Evolutionary conservation across 345 rosid species (phyloP), one percentile per base, ranked within the genome.

Genomic region (Murraya paniculata): DNA sequence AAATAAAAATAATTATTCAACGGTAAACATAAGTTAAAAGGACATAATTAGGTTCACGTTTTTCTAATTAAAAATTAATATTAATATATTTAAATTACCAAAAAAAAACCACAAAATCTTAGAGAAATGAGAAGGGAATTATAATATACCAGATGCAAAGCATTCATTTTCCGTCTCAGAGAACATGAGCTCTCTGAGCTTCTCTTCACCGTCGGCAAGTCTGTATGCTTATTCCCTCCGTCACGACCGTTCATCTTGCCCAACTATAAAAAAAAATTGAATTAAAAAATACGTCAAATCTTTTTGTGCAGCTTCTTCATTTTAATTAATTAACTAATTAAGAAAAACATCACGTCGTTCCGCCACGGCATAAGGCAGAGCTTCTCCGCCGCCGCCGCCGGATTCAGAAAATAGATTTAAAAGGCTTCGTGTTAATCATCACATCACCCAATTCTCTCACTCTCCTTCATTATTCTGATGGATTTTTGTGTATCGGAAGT

Each of bases 241-340:
- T 69, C 81, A 36, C 72, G 78, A 28, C 69, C 86, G 75, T 55
- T 78, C 31, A 41, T 58, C 78, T 85, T 89, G 68, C 91, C 93
- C 77, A 92, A 97, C 75, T 88, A 84, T 64, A 92, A 64, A 39
- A 39, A 39, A 38, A 39, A 56, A 95, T 88, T 4, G 69, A 79
- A 41, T 82, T 56, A 81, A 95, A 84, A 80, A 95, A 93, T 21
- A 33, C 80, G 59, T 95, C 98, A 35, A 95, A 91, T 67, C 95
- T 84, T 68, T 68, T 91, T 82, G 71, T 95, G 99, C 0, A 95
- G 87, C 53, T 82, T 85, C 94, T 93, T 95, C 98, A 95, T 95
- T 85, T 92, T 95, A 38, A 45, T 45, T 45, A 45, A 11, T 39
- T 39, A 39, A 39, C 13, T 45, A 45, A 13, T 45, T 13, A 13